Percentiles rank a stretch among this genome's conserved stretches.
Evolutionary conservation across 306 rosid genomes (phyloP).

Genomic region (Hippophae rhamnoides): DNA sequence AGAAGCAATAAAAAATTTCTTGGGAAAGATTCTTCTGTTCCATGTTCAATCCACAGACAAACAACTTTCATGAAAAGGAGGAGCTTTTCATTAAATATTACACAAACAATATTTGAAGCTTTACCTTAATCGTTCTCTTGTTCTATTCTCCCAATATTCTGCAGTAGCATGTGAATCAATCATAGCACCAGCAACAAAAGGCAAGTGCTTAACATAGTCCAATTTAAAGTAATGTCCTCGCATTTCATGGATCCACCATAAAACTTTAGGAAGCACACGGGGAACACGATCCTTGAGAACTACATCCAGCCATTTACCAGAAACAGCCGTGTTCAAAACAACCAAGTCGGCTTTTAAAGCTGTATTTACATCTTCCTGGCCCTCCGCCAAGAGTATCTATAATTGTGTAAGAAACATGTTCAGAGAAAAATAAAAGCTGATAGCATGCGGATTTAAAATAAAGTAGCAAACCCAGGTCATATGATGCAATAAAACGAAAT

Average conservation of each 20-base stretch:
- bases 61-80: not conserved
- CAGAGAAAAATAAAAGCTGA: not conserved
- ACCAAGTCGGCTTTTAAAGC: slow-evolving; percentile 84
- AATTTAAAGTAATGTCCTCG: slow-evolving; percentile 91
- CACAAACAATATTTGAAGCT: slow-evolving; percentile 2
- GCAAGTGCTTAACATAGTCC: slow-evolving; percentile 97
- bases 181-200: slow-evolving; percentile 92
- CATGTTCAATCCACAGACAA: not conserved
- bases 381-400: slow-evolving; percentile 70
- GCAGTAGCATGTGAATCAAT: slow-evolving; percentile 92
- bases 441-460: too few relatives aligned
- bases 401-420: not conserved
- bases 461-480: too few relatives aligned
- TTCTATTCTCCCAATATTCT: slow-evolving; percentile 86
- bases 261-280: slow-evolving; percentile 76
- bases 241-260: slow-evolving; percentile 99
- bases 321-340: slow-evolving; percentile 87
- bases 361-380: slow-evolving; percentile 53
- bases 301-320: slow-evolving; percentile 95
- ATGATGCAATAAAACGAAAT: too few relatives aligned
- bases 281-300: slow-evolving; percentile 68
- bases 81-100: not conserved
- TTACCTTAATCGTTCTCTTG: slow-evolving; percentile 71
- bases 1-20: too few relatives aligned
- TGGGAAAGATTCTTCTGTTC: too few relatives aligned